Evolutionary conservation across 441 rosid species (phyloP).

Genomic region (Croton laevigatus): DNA sequence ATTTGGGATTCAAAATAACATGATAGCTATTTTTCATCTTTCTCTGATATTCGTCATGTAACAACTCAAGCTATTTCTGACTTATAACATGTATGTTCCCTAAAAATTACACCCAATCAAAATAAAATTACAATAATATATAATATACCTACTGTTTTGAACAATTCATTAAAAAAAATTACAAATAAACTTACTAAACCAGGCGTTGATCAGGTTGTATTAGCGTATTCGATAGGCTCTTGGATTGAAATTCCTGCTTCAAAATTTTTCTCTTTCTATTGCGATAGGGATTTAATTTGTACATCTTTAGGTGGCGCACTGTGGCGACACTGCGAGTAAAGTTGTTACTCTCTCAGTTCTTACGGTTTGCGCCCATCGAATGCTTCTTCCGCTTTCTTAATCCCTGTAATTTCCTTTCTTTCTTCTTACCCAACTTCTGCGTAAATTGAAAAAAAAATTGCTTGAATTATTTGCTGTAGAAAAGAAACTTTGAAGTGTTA

Average conservation of each 20-base stretch:
- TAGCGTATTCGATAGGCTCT: conserved; percentile 68
- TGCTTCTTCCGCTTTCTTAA: conserved; percentile 92
- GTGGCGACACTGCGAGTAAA: conserved; percentile 49
- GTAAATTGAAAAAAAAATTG: too few relatives aligned
- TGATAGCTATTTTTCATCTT: conserved; percentile 66
- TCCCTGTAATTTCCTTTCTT: conserved; percentile 57
- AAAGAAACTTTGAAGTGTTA: too few relatives aligned
- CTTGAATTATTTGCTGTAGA: too few relatives aligned
- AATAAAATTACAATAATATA: background rate
- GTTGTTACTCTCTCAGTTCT: conserved; percentile 41
- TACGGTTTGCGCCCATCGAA: conserved; percentile 73
- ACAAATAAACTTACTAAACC: conserved; percentile 79
- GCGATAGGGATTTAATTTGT: conserved; percentile 57
- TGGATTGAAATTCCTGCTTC: conserved; percentile 70
- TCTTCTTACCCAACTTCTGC: conserved; percentile 54
- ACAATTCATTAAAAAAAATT: background rate
- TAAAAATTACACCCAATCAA: conserved; percentile 27
- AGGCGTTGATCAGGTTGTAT: conserved; percentile 85
- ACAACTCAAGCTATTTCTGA: conserved; percentile 75
- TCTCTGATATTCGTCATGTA: conserved; percentile 65
- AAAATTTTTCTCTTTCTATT: conserved; percentile 50
- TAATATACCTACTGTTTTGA: background rate
- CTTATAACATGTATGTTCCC: conserved; percentile 75
- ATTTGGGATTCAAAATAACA: conserved; percentile 83
- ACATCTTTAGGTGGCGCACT: conserved; percentile 88